Evolutionary conservation across 2,329 filamentous ascomycete genomes (phyloP), one percentile per base, ranked within the genome.

Genomic region (Xylariaceae sp.): DNA sequence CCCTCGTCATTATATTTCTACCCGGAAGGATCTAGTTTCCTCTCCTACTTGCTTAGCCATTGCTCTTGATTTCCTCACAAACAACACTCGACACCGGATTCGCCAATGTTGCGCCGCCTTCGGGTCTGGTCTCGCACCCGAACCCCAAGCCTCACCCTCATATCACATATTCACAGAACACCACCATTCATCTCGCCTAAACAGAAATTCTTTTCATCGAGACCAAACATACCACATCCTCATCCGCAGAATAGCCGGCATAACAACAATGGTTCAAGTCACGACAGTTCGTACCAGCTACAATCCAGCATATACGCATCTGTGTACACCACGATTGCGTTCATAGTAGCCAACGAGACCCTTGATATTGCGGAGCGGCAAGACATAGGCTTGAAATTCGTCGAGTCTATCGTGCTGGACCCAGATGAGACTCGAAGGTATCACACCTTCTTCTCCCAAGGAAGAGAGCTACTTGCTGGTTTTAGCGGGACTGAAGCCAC

Each of bases 291-390:
- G 7, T 48, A 33, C 6, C 38, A 47, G 10, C 42, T 62, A 7
- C 38, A 34, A 7, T 54, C 56, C 6, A 14, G 49, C 14, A 53
- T 61, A 16, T 58, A 60, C 45, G 53, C 51, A 43, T 46, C 56
- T 12, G 51, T 62, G 17, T 61, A 42, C 44, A 40, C 55, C 31
- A 58, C 57, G 7, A 54, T 63, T 33, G 56, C 36, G 3, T 47
- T 59, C 16, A 49, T 63, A 2, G 53, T 59, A 2, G 45, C 56
- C 3, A 51, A 59, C 17, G 53, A 55, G 11, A 42, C 12, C 6
- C n/a, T 60, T 10, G 42, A 48, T 51, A 59, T 45, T 50, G 12
- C 28, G 1, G 28, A 33, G n/a, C 43, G 55, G 13, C 16, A 31
- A 16, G 12, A 31, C 1, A 16, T 51, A 0, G 59, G 49, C 5